These are phyloP conservation scores for Paramarasmius palmivorus DNA, from an alignment of 1,284 basidiomycete genomes.

Conservation along the genomic window DNA sequence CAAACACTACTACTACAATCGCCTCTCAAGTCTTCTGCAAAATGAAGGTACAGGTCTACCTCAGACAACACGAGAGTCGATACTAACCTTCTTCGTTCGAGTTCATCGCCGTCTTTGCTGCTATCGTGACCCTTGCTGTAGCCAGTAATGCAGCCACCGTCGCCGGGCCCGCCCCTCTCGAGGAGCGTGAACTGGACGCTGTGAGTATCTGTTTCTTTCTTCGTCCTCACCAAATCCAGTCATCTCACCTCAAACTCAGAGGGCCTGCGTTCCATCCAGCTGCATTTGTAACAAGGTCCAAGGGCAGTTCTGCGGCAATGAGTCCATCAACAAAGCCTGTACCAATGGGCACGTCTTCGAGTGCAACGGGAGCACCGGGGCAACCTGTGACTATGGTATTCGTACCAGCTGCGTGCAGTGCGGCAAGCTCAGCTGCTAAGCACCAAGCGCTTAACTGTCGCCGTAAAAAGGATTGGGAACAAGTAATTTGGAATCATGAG, in stretches of 20 bases:
- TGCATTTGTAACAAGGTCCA: constrained; percentile 19
- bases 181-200: neutral
- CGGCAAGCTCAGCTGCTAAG: constrained; percentile 16
- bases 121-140: neutral
- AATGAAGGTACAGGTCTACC: neutral
- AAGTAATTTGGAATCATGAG: too few species aligned
- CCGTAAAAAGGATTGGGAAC: too few species aligned
- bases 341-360: constrained; percentile 20
- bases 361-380: constrained; percentile 15
- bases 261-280: constrained; percentile 16
- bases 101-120: neutral
- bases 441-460: too few species aligned
- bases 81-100: neutral
- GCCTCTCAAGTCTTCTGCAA: too few species aligned
- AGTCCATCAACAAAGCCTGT: constrained; percentile 10
- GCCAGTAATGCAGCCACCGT: neutral
- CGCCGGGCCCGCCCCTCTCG: neutral
- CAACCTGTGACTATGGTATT: constrained; percentile 20
- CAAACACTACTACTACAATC: too few species aligned
- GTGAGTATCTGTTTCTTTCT: too few species aligned
- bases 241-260: neutral
- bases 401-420: constrained; percentile 18
- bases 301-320: constrained; percentile 21
- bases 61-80: neutral
- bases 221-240: too few species aligned